Evolutionary conservation across 1,284 basidiomycete species (phyloP).

Genomic region (Heterobasidion occidentale): DNA sequence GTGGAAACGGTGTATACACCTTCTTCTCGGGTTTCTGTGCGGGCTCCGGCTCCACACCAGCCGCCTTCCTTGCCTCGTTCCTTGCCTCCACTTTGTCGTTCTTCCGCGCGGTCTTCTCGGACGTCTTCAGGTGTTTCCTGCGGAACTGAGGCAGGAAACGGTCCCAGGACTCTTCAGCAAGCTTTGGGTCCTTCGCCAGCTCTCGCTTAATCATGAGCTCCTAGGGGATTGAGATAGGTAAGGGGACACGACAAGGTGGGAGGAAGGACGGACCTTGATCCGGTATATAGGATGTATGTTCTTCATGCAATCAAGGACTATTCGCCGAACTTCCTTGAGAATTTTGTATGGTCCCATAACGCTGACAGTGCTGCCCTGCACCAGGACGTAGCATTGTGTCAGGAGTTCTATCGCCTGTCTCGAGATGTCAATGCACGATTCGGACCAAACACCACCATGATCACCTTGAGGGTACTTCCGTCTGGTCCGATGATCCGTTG

Average conservation of each 20-base stretch:
- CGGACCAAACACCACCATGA: slow-evolving; percentile 1
- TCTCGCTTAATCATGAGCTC: slow-evolving; percentile 99
- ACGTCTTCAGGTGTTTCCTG: slow-evolving; percentile 85
- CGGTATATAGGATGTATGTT: slow-evolving; percentile 99
- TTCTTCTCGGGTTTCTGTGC: slow-evolving; percentile 73
- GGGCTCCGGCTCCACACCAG: slow-evolving; percentile 40
- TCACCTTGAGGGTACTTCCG: slow-evolving; percentile 91
- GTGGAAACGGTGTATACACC: slow-evolving; percentile 98
- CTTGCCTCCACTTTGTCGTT: slow-evolving; percentile 58
- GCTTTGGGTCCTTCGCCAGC: slow-evolving; percentile 95
- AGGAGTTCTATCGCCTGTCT: slow-evolving; percentile 90
- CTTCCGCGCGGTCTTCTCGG: slow-evolving; percentile 86
- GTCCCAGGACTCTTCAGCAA: slow-evolving; percentile 94
- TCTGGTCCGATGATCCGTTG: slow-evolving; percentile 97
- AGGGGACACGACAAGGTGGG: not conserved
- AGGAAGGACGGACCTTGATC: slow-evolving; percentile 68
- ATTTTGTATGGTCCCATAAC: slow-evolving; percentile 97
- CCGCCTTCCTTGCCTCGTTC: slow-evolving; percentile 51
- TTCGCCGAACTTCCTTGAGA: slow-evolving; percentile 91
- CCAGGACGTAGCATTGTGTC: slow-evolving; percentile 95
- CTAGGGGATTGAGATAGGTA: slow-evolving; percentile 28
- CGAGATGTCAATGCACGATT: not conserved
- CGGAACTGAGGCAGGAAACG: slow-evolving; percentile 97
- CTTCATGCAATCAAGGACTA: slow-evolving; percentile 98
- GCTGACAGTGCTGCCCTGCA: slow-evolving; percentile 97